Base-by-base conservation (phyloP, 2,329 filamentous ascomycete species). In the Aspergillus melleus region DNA sequence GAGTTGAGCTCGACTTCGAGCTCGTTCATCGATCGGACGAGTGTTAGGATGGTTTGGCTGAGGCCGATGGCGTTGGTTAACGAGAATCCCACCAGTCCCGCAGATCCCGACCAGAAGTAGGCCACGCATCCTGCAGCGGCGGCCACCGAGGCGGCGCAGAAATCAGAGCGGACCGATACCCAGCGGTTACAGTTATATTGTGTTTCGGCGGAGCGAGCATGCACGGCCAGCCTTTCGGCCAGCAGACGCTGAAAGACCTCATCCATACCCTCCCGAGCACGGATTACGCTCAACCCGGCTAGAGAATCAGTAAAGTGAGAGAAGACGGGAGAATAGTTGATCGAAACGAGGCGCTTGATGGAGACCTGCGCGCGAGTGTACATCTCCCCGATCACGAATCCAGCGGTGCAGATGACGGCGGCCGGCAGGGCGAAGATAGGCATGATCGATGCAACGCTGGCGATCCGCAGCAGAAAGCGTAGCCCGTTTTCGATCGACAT, bases 141-240 rank as follows among this genome's bases (percentile, higher is more conserved):
- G 12, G 80, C 79, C 11, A 85, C 81, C 1, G 84, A 70, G 0
- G 83, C 82, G 1, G 83, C 84, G 55, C 83, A 79, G 64, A 84
- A 77, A 61, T 86, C 84, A 4, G 84, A 76, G 5, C 84, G 80
- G 44, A 86, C 77, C 1, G 80, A 77, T 2, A 86, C 81, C 84
- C 84, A 86, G 8, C 84, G 80, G 66, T 86, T 86, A 61, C 80
- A 81, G 68, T 85, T 85, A 62, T 79, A 84, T 51, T 79, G 80
- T 1, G 83, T 74, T 66, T 85, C 82, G 0, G 77, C 73, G 0
- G 82, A 75, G 6, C 78, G 77, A 11, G 80, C 77, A 70, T 79
- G 83, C 0, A 78, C 68, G 1, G 80, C 76, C 32, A 86, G 61
- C 64, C 81, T 82, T 29, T 81, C 74, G 1, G 83, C 83, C n/a